Percentiles rank a stretch among this genome's conserved stretches.
Evolutionary conservation across 257 asterid genomes (phyloP).

Genomic region (Cinchona pubescens): DNA sequence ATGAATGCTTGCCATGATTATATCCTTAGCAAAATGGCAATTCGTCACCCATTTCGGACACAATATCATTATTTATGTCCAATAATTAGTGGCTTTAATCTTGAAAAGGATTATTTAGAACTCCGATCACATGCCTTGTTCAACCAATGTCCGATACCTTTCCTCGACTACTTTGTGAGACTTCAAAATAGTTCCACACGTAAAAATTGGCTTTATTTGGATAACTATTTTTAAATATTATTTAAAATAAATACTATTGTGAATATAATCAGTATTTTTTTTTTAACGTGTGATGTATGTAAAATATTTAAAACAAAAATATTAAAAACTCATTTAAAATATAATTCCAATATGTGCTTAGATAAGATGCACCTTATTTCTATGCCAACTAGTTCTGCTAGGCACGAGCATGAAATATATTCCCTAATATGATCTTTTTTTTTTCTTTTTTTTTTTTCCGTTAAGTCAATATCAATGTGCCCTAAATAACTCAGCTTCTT

Average conservation of each 20-base stretch:
- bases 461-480: conserved; percentile 4
- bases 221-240: no score
- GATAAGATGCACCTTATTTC: no score
- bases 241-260: no score
- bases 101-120: conserved; percentile 5
- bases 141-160: conserved; percentile 16
- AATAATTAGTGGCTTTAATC: neutral
- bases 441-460: neutral
- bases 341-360: no score
- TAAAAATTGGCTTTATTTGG: no score
- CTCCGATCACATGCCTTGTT: conserved; percentile 45
- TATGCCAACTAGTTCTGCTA: neutral
- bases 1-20: conserved; percentile 2
- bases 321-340: no score
- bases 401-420: conserved; percentile 4
- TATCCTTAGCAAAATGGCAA: neutral
- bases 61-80: neutral
- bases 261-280: no score
- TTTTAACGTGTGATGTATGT: no score
- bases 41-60: neutral
- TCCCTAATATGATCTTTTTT: neutral
- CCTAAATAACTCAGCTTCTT: conserved; percentile 29
- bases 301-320: no score
- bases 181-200: neutral
- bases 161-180: neutral